These are phyloP conservation scores for Marasmius sp. DNA, from an alignment of 1,284 basidiomycete species.

Conservation along the genomic window DNA sequence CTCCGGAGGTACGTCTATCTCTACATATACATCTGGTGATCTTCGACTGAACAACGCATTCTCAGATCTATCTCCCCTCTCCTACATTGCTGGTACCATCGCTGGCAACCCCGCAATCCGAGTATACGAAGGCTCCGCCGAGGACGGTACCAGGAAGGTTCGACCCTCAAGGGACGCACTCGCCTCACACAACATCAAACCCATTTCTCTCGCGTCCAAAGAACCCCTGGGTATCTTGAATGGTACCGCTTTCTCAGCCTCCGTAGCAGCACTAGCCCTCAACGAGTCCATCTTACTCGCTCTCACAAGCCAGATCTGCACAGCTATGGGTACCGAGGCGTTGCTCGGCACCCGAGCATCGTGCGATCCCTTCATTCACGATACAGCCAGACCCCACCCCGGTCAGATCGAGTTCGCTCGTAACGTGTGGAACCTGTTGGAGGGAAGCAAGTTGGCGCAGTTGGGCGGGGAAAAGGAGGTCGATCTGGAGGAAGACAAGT, in stretches of 20 bases:
- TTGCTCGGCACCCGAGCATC: constrained; percentile 49
- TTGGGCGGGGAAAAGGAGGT: constrained; percentile 38
- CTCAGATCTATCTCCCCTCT: constrained; percentile 47
- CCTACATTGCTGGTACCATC: constrained; percentile 57
- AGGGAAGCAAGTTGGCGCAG: constrained; percentile 46
- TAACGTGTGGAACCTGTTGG: constrained; percentile 44
- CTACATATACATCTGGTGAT: neutral
- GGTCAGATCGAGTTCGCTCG: constrained; percentile 54
- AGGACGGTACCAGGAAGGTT: constrained; percentile 32
- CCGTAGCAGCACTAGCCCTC: constrained; percentile 39
- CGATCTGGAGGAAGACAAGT: constrained; percentile 43
- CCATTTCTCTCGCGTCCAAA: constrained; percentile 53
- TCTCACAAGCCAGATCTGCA: constrained; percentile 52
- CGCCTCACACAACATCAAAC: constrained; percentile 42
- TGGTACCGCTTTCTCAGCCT: constrained; percentile 50
- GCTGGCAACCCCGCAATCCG: constrained; percentile 53
- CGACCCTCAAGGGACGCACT: constrained; percentile 46
- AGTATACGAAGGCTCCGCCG: constrained; percentile 38
- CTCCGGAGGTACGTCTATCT: constrained; percentile 34
- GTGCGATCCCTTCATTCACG: constrained; percentile 59
- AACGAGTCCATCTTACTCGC: constrained; percentile 54
- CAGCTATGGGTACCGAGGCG: constrained; percentile 62
- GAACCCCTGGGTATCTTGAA: constrained; percentile 59
- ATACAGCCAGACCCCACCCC: constrained; percentile 55
- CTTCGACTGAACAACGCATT: neutral